phyloP scores from a whole-genome alignment of 345 rosid genomes.

The Alliaria petiolata region DNA sequence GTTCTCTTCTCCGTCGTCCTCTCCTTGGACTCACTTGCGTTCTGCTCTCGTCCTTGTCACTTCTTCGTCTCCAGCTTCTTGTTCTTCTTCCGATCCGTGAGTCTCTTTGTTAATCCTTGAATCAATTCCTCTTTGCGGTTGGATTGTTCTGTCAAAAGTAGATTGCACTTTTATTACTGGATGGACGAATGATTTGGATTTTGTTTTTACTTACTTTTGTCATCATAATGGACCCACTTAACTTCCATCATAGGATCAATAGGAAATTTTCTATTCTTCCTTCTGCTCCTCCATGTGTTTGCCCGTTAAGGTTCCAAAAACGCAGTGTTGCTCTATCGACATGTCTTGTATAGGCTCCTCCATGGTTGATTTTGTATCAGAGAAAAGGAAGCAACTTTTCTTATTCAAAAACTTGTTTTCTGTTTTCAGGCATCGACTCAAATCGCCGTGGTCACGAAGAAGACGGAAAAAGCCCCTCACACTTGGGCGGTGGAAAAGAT shows the following conservation, averaged over 20 bases:
- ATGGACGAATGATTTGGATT: too few species aligned
- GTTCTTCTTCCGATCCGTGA: slow-evolving; percentile 80
- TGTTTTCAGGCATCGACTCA: slow-evolving; percentile 53
- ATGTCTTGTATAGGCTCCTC: slow-evolving; percentile 4
- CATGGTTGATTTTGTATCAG: not conserved
- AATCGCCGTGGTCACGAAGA: slow-evolving; percentile 90
- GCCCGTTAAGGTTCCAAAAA: not conserved
- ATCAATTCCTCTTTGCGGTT: too few species aligned
- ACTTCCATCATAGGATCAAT: not conserved
- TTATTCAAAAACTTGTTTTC: not conserved
- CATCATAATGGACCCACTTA: not conserved
- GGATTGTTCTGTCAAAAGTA: too few species aligned
- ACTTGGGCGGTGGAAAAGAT: slow-evolving; percentile 67
- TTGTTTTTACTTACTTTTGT: too few species aligned
- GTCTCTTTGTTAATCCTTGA: too few species aligned
- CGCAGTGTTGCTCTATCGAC: not conserved
- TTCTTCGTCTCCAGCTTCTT: slow-evolving; percentile 77
- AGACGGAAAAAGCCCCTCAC: slow-evolving; percentile 70
- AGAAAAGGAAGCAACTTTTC: not conserved
- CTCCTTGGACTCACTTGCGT: slow-evolving; percentile 90
- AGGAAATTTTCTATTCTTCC: not conserved
- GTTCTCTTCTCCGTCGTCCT: slow-evolving; percentile 48
- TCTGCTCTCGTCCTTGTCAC: slow-evolving; percentile 73
- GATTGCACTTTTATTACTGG: too few species aligned
- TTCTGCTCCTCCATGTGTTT: not conserved